phyloP scores from a whole-genome alignment of 306 rosid genomes.

The Vigna unguiculata region DNA sequence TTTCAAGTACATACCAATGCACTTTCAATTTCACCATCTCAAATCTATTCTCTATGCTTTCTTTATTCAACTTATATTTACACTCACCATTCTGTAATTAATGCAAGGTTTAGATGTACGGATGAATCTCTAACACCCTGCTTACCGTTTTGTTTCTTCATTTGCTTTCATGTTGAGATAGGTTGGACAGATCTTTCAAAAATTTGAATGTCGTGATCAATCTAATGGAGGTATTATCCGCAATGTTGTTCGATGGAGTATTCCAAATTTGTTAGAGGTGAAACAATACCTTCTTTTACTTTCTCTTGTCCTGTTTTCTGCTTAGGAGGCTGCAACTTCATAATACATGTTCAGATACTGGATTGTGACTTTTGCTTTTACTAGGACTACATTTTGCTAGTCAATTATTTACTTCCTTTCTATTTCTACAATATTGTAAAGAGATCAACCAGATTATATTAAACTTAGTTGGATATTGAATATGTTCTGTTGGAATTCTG shows the following conservation, averaged over 20 bases:
- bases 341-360: neutral
- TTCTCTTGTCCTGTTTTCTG: constrained; percentile 17
- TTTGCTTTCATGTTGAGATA: constrained; percentile 44
- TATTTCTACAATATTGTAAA: constrained; percentile 17
- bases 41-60: neutral
- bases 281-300: constrained; percentile 33
- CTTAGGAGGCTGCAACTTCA: neutral
- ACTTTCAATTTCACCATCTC: neutral
- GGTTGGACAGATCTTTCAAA: constrained; percentile 96
- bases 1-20: constrained; percentile 63
- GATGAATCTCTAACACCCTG: neutral
- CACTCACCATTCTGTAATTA: neutral
- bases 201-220: constrained; percentile 78
- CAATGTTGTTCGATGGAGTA: constrained; percentile 91
- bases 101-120: neutral
- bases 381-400: neutral
- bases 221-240: constrained; percentile 68
- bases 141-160: neutral
- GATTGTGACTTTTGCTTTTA: constrained; percentile 25
- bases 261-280: constrained; percentile 86
- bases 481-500: constrained; percentile 9
- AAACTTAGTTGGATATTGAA: constrained; percentile 2
- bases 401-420: constrained; percentile 5
- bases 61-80: neutral
- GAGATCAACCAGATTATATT: neutral